A percentile compares a stretch with the other conserved stretches of the same genome.
These are phyloP conservation scores for Solanum hybrid DNA, from an alignment of 305 asterid species.

Conservation along the genomic window DNA sequence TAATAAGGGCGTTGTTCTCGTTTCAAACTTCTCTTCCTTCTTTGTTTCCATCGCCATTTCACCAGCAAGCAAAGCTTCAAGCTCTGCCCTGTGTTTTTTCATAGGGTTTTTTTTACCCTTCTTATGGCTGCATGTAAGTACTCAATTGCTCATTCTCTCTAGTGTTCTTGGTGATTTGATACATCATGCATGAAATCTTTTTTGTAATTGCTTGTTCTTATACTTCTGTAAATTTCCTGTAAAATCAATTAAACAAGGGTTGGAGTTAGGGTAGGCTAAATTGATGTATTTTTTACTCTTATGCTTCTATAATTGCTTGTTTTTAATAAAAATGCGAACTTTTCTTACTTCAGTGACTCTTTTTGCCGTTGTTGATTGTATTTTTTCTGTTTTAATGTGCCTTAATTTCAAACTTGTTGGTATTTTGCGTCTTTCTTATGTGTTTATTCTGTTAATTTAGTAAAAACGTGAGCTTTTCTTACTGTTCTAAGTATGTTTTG, in stretches of 20 bases:
- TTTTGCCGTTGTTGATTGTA: not conserved
- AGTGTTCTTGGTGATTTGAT: not conserved
- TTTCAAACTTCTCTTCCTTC: not conserved
- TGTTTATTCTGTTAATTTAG: not conserved
- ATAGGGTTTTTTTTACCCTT: not conserved
- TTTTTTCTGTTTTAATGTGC: not conserved
- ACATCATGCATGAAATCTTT: not conserved
- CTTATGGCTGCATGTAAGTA: conserved; percentile 60
- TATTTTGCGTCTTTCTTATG: not conserved
- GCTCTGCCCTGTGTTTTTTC: not conserved
- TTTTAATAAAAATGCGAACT: not conserved
- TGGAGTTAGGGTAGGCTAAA: not conserved
- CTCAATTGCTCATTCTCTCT: not conserved
- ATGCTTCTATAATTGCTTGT: not conserved
- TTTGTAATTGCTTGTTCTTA: not conserved
- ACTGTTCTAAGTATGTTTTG: not conserved
- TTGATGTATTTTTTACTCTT: not conserved
- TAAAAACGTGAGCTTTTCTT: not conserved
- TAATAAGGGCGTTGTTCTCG: not conserved
- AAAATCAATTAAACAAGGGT: not conserved
- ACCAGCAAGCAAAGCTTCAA: conserved; percentile 1
- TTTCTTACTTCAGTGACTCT: not conserved
- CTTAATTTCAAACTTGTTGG: not conserved
- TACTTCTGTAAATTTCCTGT: not conserved
- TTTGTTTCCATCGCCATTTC: not conserved